Evolutionary conservation across 1,139 yeast genomes (phyloP).

Genomic region (Groenewaldozyma auringiensis): DNA sequence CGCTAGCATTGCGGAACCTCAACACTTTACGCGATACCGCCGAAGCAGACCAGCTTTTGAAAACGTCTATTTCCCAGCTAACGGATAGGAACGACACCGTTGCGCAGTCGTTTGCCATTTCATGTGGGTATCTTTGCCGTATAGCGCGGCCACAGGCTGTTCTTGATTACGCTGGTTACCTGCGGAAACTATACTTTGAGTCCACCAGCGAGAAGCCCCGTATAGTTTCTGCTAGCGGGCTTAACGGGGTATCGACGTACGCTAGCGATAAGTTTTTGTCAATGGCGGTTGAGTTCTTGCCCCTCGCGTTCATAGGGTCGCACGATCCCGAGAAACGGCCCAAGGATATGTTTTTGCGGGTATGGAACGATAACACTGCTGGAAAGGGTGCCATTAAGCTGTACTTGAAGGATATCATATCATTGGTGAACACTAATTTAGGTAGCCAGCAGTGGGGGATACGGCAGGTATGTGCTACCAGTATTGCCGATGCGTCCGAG

Average conservation of each 20-base stretch:
- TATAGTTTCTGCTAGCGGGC: constrained; percentile 51
- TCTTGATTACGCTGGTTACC: constrained; percentile 44
- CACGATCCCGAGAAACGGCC: constrained; percentile 52
- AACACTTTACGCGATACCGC: constrained; percentile 40
- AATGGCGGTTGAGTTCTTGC: constrained; percentile 60
- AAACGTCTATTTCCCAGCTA: constrained; percentile 51
- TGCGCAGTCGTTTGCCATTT: constrained; percentile 66
- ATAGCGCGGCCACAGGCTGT: constrained; percentile 50
- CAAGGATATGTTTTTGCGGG: constrained; percentile 45
- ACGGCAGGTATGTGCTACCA: constrained; percentile 63
- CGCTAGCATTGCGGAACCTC: constrained; percentile 52
- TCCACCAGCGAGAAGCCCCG: constrained; percentile 44
- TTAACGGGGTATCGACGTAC: constrained; percentile 61
- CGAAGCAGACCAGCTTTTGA: constrained; percentile 55
- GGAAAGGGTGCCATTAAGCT: constrained; percentile 63
- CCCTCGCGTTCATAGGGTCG: constrained; percentile 71
- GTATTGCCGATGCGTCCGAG: constrained; percentile 57
- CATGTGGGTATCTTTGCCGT: constrained; percentile 74
- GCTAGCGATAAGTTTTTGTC: constrained; percentile 62
- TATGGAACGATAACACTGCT: constrained; percentile 78
- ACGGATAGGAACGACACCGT: constrained; percentile 67
- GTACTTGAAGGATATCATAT: constrained; percentile 64
- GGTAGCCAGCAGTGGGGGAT: constrained; percentile 55
- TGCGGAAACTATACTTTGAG: constrained; percentile 56
- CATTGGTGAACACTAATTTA: constrained; percentile 39